Percentiles rank a stretch among this genome's conserved stretches.
phyloP scores from a whole-genome alignment of 495 filamentous ascomycete species.

The Penicilliopsis zonata region DNA sequence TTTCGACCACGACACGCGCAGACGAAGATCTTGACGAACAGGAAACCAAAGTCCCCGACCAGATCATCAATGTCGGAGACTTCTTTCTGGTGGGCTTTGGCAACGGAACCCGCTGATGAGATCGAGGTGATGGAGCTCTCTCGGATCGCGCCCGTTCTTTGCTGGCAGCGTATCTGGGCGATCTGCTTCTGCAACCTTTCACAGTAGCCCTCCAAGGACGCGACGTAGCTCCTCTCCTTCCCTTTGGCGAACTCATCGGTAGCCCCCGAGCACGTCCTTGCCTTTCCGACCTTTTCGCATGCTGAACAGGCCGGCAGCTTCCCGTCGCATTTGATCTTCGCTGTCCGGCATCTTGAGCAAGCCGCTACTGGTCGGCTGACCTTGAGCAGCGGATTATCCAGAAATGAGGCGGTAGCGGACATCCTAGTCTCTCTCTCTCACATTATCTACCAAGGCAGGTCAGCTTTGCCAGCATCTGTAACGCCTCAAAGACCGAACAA shows the following conservation, averaged over 20 bases:
- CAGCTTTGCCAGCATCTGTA: constrained; percentile 2
- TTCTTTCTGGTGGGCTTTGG: constrained; percentile 36
- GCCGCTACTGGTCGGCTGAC: constrained; percentile 88
- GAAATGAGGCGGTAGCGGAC: constrained; percentile 24
- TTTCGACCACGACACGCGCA: not conserved
- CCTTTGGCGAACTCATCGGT: constrained; percentile 90
- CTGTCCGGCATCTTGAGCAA: constrained; percentile 80
- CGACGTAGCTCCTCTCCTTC: constrained; percentile 91
- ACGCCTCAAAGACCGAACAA: too few species aligned
- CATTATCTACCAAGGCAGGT: constrained; percentile 5
- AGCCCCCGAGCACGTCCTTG: constrained; percentile 76
- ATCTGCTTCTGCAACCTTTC: constrained; percentile 73
- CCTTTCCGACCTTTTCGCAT: constrained; percentile 74
- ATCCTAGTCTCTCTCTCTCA: constrained; percentile 9
- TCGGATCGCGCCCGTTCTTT: constrained; percentile 47
- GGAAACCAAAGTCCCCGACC: constrained; percentile 70
- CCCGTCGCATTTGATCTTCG: constrained; percentile 94
- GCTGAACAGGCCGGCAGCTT: constrained; percentile 89
- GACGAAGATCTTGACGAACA: constrained; percentile 35
- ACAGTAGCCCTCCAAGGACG: constrained; percentile 75
- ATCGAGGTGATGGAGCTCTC: constrained; percentile 37
- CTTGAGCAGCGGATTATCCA: constrained; percentile 69
- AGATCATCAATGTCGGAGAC: constrained; percentile 68
- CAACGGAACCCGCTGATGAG: constrained; percentile 26
- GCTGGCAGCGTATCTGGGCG: constrained; percentile 40